Percentiles rank a stretch among this genome's conserved stretches.
Evolutionary conservation across 2,329 filamentous ascomycete genomes (phyloP).

Genomic region (Penicillium sp.): DNA sequence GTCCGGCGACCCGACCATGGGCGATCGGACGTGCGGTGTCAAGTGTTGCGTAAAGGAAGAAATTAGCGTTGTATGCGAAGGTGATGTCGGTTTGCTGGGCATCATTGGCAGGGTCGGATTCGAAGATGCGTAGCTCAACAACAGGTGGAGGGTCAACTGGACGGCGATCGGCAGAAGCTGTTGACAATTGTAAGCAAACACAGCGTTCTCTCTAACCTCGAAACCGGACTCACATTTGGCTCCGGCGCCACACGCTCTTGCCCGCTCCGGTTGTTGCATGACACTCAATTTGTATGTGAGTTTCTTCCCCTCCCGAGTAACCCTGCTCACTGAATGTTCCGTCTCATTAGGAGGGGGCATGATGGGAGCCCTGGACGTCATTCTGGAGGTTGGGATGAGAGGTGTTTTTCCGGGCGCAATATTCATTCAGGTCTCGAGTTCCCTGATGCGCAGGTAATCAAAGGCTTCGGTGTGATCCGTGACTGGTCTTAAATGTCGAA

Average conservation of each 20-base stretch:
- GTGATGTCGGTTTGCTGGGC: constrained; percentile 71
- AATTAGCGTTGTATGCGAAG: constrained; percentile 92
- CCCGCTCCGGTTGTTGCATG: constrained; percentile 91
- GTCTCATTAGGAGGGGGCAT: constrained; percentile 56
- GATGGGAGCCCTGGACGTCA: constrained; percentile 42
- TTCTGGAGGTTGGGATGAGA: constrained; percentile 27
- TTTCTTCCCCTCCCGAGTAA: constrained; percentile 72
- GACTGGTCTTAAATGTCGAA: no score
- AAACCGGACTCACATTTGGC: constrained; percentile 74
- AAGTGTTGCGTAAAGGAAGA: constrained; percentile 93
- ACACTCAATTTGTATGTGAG: constrained; percentile 83
- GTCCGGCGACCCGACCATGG: constrained; percentile 70
- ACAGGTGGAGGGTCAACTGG: constrained; percentile 95
- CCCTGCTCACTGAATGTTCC: constrained; percentile 53
- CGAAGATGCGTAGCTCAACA: constrained; percentile 83
- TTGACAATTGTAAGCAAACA: constrained; percentile 8
- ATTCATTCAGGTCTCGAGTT: constrained; percentile 6
- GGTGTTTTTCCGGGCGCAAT: constrained; percentile 11
- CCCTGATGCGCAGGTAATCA: not conserved
- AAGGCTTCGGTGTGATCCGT: no score
- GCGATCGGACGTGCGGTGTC: constrained; percentile 83
- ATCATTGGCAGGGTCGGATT: constrained; percentile 59
- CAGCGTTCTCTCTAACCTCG: not conserved
- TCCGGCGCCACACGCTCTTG: constrained; percentile 90
- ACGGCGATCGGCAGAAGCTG: constrained; percentile 81